phyloP scores from a whole-genome alignment of 1,284 basidiomycete species.

The Cutaneotrichosporon cyanovorans region DNA sequence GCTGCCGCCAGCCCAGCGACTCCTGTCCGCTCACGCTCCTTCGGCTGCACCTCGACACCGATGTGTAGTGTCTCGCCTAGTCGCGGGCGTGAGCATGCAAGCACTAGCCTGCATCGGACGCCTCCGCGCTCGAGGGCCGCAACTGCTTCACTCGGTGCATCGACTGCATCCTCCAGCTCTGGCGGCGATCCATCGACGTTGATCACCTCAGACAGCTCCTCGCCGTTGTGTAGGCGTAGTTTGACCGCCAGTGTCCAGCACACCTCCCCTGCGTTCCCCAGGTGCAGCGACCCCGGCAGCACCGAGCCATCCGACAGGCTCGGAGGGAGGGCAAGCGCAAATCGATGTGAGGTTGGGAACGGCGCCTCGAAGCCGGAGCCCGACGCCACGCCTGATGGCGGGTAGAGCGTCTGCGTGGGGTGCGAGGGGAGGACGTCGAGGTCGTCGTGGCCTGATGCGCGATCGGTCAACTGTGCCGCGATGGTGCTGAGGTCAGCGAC shows the following conservation, averaged over 20 bases:
- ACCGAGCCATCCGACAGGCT: constrained; percentile 7
- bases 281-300: constrained; percentile 38
- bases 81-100: constrained; percentile 26
- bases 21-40: constrained; percentile 23
- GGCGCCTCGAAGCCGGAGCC: constrained; percentile 11
- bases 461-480: constrained; percentile 23
- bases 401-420: constrained; percentile 24
- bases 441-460: constrained; percentile 15
- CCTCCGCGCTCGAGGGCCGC: constrained; percentile 30
- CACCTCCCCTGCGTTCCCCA: constrained; percentile 23
- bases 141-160: constrained; percentile 14
- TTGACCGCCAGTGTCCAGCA: constrained; percentile 27
- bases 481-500: constrained; percentile 25
- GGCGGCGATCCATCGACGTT: constrained; percentile 37
- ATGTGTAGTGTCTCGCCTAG: constrained; percentile 31
- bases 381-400: constrained; percentile 12
- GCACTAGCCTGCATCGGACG: constrained; percentile 26
- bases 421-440: constrained; percentile 22
- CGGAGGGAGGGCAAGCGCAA: constrained; percentile 30
- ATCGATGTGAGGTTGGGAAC: constrained; percentile 31
- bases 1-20: constrained; percentile 26
- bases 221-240: constrained; percentile 21
- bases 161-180: constrained; percentile 1
- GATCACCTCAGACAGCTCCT: constrained; percentile 21
- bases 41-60: constrained; percentile 36